Evolutionary conservation across 176 grass and related monocot genomes (phyloP).

Genomic region (Thalia dealbata): DNA sequence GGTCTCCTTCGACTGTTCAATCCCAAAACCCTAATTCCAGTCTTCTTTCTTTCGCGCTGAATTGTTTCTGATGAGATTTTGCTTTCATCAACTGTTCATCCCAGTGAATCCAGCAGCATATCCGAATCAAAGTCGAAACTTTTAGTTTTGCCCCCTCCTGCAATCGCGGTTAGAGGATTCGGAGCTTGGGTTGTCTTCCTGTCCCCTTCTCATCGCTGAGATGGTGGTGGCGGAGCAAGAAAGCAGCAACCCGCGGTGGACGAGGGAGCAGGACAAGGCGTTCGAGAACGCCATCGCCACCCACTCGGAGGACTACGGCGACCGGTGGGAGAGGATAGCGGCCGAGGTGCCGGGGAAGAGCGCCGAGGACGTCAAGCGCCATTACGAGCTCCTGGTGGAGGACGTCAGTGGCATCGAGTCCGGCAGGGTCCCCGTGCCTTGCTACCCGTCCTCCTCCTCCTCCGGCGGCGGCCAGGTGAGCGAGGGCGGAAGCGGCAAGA

Average conservation of each 20-base stretch:
- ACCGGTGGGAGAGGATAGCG: slow-evolving; percentile 49
- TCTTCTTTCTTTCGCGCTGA: not conserved
- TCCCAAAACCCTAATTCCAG: not conserved
- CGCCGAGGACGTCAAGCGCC: slow-evolving; percentile 54
- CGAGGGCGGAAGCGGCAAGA: slow-evolving; percentile 33
- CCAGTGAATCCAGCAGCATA: not conserved
- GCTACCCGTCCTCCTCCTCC: slow-evolving; percentile 39
- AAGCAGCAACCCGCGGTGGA: not conserved
- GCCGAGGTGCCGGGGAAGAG: slow-evolving; percentile 49
- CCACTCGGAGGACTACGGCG: slow-evolving; percentile 7
- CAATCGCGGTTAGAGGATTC: not conserved
- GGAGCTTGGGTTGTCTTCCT: not conserved
- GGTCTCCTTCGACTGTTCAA: not conserved
- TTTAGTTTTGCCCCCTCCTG: not conserved
- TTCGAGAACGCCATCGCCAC: slow-evolving; percentile 1
- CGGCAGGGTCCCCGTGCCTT: slow-evolving; percentile 61
- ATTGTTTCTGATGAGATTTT: not conserved
- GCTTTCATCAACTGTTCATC: not conserved
- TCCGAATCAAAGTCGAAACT: not conserved
- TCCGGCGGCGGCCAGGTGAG: slow-evolving; percentile 20
- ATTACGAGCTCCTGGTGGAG: slow-evolving; percentile 76
- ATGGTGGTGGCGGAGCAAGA: slow-evolving; percentile 4
- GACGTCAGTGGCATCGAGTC: slow-evolving; percentile 65
- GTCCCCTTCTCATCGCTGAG: not conserved
- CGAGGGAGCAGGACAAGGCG: slow-evolving; percentile 9